Evolutionary conservation across 2,329 filamentous ascomycete species (phyloP).

Genomic region (Beauveria brongniartii): DNA sequence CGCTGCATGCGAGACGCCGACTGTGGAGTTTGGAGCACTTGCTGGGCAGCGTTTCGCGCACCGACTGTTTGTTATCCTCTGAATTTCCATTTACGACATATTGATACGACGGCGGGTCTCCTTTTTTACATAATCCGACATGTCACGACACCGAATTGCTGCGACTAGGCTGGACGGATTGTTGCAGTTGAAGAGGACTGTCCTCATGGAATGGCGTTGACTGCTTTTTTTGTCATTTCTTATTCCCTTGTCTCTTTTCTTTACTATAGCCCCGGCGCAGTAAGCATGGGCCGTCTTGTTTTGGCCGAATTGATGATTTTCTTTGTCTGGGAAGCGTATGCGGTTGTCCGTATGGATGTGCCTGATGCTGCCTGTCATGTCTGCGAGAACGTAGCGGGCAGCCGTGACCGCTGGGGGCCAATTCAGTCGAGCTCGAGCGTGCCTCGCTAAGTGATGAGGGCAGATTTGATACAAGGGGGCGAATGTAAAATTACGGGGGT

Average conservation of each 20-base stretch:
- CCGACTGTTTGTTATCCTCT: background rate
- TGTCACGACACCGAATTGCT: slow-evolving; percentile 7
- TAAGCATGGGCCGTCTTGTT: slow-evolving; percentile 6
- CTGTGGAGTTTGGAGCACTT: slow-evolving; percentile 10
- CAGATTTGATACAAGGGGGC: no score
- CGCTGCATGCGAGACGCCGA: background rate
- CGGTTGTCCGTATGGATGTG: background rate
- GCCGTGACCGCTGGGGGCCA: no score
- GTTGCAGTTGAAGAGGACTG: background rate
- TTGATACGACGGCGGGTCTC: slow-evolving; percentile 6
- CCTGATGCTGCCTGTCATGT: background rate
- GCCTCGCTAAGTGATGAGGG: no score
- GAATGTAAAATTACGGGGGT: no score
- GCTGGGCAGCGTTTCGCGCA: slow-evolving; percentile 1
- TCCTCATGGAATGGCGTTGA: slow-evolving; percentile 9
- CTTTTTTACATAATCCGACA: slow-evolving; percentile 8
- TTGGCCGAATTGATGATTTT: slow-evolving; percentile 2
- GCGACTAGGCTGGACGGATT: background rate
- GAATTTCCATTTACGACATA: slow-evolving; percentile 7
- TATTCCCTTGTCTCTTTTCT: background rate
- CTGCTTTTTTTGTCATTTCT: background rate
- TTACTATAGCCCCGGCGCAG: slow-evolving; percentile 9
- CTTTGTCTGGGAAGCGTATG: background rate
- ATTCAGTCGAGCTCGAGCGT: no score
- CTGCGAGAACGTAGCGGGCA: no score